These are phyloP conservation scores for Euphorbia schlechtendalii DNA, from an alignment of 441 rosid species.

Conservation along the genomic window DNA sequence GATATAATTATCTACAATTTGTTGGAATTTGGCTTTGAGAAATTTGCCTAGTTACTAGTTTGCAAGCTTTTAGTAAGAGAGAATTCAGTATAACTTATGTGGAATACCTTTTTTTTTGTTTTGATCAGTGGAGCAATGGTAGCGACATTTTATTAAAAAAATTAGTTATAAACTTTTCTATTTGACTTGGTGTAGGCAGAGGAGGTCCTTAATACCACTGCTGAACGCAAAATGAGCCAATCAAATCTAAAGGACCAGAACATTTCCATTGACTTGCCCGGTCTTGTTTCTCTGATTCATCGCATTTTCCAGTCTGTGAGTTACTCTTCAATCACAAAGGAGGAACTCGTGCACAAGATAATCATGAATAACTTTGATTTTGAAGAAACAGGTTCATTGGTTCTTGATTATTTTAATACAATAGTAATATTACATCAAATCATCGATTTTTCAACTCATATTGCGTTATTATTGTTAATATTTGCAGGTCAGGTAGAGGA, in stretches of 20 bases:
- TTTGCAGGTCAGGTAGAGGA: constrained; percentile 45
- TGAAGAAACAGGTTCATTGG: constrained; percentile 28
- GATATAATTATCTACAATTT: neutral
- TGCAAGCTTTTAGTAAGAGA: neutral
- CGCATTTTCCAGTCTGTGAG: constrained; percentile 15
- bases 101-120: neutral
- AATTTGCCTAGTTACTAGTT: neutral
- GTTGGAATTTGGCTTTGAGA: neutral
- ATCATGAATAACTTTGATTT: constrained; percentile 33
- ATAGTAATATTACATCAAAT: neutral
- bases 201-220: constrained; percentile 10
- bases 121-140: neutral
- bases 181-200: constrained; percentile 15
- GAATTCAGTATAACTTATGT: neutral
- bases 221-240: constrained; percentile 5
- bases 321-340: constrained; percentile 39
- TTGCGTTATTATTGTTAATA: neutral
- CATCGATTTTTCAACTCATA: constrained; percentile 6
- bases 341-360: constrained; percentile 51
- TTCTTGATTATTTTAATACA: neutral
- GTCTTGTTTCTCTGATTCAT: constrained; percentile 25
- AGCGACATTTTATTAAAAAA: neutral
- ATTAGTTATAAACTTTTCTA: neutral
- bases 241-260: constrained; percentile 11
- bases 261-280: constrained; percentile 25